phyloP scores from a whole-genome alignment of 2,329 filamentous ascomycete genomes.

The Fusarium nurragi region DNA sequence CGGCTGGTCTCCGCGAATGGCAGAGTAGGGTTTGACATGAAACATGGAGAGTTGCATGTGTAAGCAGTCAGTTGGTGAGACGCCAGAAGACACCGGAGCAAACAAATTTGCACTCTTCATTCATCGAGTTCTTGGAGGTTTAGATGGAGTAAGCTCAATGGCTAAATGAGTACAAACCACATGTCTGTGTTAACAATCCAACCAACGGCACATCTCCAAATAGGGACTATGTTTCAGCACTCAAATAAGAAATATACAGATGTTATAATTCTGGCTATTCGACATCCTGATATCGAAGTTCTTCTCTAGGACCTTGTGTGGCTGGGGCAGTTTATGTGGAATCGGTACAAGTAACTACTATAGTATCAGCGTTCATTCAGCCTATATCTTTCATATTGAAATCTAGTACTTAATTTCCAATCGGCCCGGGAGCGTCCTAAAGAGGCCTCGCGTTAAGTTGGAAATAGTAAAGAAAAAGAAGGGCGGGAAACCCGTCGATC shows the following conservation, averaged over 20 bases:
- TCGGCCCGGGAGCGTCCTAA: background rate
- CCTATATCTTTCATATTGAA: background rate
- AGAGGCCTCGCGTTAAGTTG: conserved; percentile 9
- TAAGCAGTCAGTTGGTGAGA: background rate
- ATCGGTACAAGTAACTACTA: background rate
- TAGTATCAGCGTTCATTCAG: background rate
- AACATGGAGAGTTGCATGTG: background rate
- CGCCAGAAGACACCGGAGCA: background rate
- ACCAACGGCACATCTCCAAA: background rate
- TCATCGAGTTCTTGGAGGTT: background rate
- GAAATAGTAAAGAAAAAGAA: background rate
- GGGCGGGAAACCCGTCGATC: background rate
- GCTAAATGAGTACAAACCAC: background rate
- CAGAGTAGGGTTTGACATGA: background rate
- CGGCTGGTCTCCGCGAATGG: background rate
- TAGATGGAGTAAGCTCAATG: background rate
- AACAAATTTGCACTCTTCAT: background rate
- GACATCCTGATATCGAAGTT: background rate
- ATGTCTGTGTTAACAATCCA: background rate
- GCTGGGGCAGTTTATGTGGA: background rate
- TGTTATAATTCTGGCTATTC: background rate
- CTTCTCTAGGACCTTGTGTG: background rate
- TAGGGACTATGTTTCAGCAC: background rate
- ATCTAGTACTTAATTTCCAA: background rate
- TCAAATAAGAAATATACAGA: background rate